Base-by-base conservation (phyloP, 441 rosid species). In the Gossypium schwendimanii region DNA sequence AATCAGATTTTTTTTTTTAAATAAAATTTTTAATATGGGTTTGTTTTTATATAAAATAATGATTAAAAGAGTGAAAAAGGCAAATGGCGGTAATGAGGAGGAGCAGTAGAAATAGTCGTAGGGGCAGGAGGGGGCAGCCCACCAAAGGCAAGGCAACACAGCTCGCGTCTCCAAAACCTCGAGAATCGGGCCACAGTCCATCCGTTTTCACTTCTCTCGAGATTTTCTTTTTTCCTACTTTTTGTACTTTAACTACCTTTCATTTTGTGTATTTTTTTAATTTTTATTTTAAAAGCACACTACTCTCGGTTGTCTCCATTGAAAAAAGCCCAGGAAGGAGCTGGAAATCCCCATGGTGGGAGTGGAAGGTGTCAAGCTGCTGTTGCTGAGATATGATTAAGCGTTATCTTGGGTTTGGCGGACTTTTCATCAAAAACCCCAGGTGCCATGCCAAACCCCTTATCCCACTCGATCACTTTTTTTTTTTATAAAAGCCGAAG, bases 151-250 rank as follows among this genome's bases (percentile, higher is more conserved):
- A 2, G 59, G 15, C 39, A 55, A 63, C 61, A 41, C n/a, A 5
- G 57, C 9, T 33, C 18, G 17, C 50, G 14, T 45, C 75, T 24
- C 50, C 15, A 39, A 39, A 67, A 12, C 45, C 73, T 73, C 64
- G 60, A 61, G 61, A 28, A 59, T 52, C 72, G 80, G 77, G 45
- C 73, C 80, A 55, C 57, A 65, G 76, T 33, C 70, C 80, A 57
- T 36, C 79, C 28, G 31, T 59, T 77, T 75, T 80, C 73, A 69
- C 79, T 24, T 45, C 8, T 62, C 69, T 75, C 77, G 58, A 81
- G 81, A 75, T 72, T 77, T 72, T 9, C 67, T 31, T 71, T 71
- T 2, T 0, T 6, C 64, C 23, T 17, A 52, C 57, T 45, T 66
- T 39, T 60, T 26, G 53, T 15, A 20, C 53, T 52, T 50, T 7